Conservation (phyloP, 495 filamentous ascomycete genomes). For the Neurospora africana region DNA sequence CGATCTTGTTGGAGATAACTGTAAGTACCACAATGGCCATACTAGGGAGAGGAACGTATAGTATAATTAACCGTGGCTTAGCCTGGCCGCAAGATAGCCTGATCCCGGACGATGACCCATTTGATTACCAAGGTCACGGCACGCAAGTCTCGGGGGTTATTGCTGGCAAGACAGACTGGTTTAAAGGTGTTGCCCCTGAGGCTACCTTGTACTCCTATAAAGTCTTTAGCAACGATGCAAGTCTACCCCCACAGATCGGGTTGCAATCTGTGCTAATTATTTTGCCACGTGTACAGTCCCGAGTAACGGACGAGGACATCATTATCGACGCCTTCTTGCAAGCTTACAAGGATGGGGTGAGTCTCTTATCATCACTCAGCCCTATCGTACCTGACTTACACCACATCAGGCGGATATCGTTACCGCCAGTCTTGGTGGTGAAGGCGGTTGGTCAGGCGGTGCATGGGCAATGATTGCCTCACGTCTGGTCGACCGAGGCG, state of each 20-base stretch:
- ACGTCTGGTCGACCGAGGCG: constrained; percentile 23
- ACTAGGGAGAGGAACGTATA: not conserved
- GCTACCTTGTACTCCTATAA: constrained; percentile 38
- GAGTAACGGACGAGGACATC: constrained; percentile 19
- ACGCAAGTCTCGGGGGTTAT: constrained; percentile 42
- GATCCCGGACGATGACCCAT: constrained; percentile 30
- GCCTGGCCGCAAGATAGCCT: constrained; percentile 15
- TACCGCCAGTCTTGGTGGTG: constrained; percentile 21
- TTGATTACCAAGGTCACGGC: constrained; percentile 33
- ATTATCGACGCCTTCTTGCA: constrained; percentile 20
- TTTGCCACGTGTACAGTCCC: not conserved
- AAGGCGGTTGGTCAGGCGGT: constrained; percentile 20
- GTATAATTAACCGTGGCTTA: not conserved
- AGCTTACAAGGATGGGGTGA: constrained; percentile 22
- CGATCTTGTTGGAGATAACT: constrained; percentile 23
- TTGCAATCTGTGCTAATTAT: not conserved
- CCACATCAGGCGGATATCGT: constrained; percentile 23
- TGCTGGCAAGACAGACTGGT: constrained; percentile 31
- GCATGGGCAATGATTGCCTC: constrained; percentile 23
- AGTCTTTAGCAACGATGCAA: constrained; percentile 26
- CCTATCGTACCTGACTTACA: not conserved
- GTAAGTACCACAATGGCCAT: constrained; percentile 4
- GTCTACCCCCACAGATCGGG: not conserved
- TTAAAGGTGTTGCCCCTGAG: constrained; percentile 40
- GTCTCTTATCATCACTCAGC: not conserved